phyloP scores from a whole-genome alignment of 2,329 filamentous ascomycete species.

The Xylariaceae sp. region DNA sequence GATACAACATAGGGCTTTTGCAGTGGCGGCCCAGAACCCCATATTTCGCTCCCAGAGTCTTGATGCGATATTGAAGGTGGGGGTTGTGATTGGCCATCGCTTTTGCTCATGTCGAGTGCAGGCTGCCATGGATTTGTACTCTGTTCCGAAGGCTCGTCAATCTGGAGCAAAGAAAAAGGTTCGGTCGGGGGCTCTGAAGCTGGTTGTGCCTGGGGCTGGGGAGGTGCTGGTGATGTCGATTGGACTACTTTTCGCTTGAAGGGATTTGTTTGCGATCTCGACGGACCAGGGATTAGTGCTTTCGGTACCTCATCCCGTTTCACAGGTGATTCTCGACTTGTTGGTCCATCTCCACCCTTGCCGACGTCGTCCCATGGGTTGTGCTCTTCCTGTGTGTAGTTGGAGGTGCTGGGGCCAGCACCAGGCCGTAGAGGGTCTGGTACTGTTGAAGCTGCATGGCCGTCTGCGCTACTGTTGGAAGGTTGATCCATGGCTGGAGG shows the following conservation, averaged over 20 bases:
- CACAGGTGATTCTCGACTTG: conserved; percentile 12
- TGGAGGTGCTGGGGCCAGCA: conserved; percentile 19
- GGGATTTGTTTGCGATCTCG: conserved; percentile 48
- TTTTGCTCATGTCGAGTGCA: conserved; percentile 26
- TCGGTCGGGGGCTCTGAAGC: conserved; percentile 32
- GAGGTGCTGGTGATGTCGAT: conserved; percentile 10
- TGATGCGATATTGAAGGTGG: conserved; percentile 28
- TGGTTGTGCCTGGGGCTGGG: conserved; percentile 18
- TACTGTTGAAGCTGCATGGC: conserved; percentile 24
- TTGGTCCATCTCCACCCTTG: conserved; percentile 6
- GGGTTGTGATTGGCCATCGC: conserved; percentile 28
- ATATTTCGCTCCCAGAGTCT: conserved; percentile 34
- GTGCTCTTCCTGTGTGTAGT: conserved; percentile 32
- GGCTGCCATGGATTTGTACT: conserved; percentile 47
- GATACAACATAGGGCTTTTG: conserved; percentile 31
- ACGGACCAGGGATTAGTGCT: conserved; percentile 32
- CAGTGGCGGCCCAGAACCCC: conserved; percentile 34
- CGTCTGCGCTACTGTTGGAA: conserved; percentile 10
- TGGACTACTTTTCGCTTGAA: conserved; percentile 46
- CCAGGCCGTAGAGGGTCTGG: conserved; percentile 36
- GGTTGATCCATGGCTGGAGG: conserved; percentile 2
- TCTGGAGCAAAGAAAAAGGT: conserved; percentile 41
- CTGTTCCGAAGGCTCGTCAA: conserved; percentile 37
- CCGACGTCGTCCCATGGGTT: conserved; percentile 36
- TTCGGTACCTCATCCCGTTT: conserved; percentile 30